Evolutionary conservation across 148 eudicot genomes (phyloP), one percentile per base, ranked within the genome.

Genomic region (Camellia granthamiana): DNA sequence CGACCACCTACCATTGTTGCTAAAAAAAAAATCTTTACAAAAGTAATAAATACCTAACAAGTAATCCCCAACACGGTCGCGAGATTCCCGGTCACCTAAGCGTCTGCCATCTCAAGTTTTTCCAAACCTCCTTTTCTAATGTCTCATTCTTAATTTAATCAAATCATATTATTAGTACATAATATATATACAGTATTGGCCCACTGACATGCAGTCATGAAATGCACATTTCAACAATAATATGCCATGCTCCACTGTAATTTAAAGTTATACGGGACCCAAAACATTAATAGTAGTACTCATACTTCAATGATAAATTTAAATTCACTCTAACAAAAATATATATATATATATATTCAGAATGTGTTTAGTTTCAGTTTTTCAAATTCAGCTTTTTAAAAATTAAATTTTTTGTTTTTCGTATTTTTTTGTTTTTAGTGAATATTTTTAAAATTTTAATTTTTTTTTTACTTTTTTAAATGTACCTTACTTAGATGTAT

Each of bases 1-100:
- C 30, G 30, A 23, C 30, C 0, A 23, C 30, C 30, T 23, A 23
- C 0, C 30, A 23, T 23, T 23, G 0, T 23, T 23, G 30, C 30
- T 23, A 23, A 23, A 23, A 23, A 23, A 23, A 30, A 30, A 30
- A 30, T 30, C 38, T 30, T 30, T 30, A 30, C 38, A 30, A 30
- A 30, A 30, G 38, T 30, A 1, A 30, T 30, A 30, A 30, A 30
- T 30, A 30, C 38, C 38, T 30, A 30, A 30, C 38, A 30, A 1
- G 38, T 30, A 30, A 30, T 30, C 38, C 38, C 54, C 47, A 62
- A 74, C 79, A 86, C 82, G 77, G 78, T 78, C 81, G 87, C 91
- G 87, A 71, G 88, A 89, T 85, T 89, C 89, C 81, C 89, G 89
- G 82, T n/a, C 59, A 77, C 66, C 66, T 72, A 49, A 47, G 15